A percentile compares a stretch with the other conserved stretches of the same genome.
Conservation (phyloP, 2,329 filamentous ascomycete genomes). For the Exophiala sp. region DNA sequence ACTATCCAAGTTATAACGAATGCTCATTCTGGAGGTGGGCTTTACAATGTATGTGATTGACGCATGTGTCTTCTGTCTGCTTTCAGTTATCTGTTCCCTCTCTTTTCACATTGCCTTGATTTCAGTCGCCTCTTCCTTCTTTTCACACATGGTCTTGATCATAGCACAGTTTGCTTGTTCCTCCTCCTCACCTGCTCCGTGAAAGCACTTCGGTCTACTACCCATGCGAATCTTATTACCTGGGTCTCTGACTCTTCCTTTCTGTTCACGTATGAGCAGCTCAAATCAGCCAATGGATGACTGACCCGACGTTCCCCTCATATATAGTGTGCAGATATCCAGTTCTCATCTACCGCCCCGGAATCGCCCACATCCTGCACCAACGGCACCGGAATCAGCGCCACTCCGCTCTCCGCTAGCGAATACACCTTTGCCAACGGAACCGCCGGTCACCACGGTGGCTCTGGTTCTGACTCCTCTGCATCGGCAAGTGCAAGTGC, state of each 20-base stretch:
- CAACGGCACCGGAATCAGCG: constrained; percentile 45
- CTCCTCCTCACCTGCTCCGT: too few relatives aligned
- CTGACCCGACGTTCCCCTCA: too few relatives aligned
- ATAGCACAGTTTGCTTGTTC: too few relatives aligned
- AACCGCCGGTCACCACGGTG: constrained; percentile 9
- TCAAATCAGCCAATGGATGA: too few relatives aligned
- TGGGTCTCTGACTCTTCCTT: too few relatives aligned
- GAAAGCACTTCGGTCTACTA: too few relatives aligned
- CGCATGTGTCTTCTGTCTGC: background rate
- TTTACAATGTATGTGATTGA: constrained; percentile 57
- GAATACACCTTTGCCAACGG: constrained; percentile 36
- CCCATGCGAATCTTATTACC: too few relatives aligned
- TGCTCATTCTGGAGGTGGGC: constrained; percentile 52
- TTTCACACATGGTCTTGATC: too few relatives aligned
- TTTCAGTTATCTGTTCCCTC: background rate
- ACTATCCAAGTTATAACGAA: constrained; percentile 65
- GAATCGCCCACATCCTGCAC: constrained; percentile 46
- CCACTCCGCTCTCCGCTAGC: constrained; percentile 43
- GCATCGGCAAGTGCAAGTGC: too few relatives aligned
- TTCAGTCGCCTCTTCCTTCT: too few relatives aligned
- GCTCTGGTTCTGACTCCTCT: constrained; percentile 4
- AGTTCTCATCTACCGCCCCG: constrained; percentile 8
- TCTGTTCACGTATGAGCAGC: too few relatives aligned
- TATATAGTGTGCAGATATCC: constrained; percentile 17
- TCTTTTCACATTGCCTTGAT: background rate